A percentile compares a stretch with the other conserved stretches of the same genome.
phyloP scores from a whole-genome alignment of 495 filamentous ascomycete species.

The Cryomyces antarcticus region DNA sequence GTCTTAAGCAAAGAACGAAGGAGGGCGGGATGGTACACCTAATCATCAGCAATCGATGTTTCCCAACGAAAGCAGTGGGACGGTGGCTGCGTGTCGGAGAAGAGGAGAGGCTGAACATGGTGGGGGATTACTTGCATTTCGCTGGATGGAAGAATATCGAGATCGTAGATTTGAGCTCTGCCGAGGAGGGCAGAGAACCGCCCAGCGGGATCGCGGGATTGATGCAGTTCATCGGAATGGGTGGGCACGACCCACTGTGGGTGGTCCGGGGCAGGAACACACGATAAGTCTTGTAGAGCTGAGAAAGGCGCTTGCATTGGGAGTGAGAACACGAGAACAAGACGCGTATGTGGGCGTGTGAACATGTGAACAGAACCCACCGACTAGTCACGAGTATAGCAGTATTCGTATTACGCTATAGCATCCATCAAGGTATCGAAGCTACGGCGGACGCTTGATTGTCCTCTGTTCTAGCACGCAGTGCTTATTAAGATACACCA shows the following conservation, averaged over 20 bases:
- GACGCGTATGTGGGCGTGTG: no score
- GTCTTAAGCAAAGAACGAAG: constrained; percentile 12
- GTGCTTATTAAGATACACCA: constrained; percentile 34
- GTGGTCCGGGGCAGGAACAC: constrained; percentile 7
- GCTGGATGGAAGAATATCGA: constrained; percentile 25
- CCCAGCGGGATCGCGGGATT: background rate
- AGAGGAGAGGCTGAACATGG: constrained; percentile 19
- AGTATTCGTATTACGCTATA: no score
- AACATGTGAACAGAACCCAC: no score
- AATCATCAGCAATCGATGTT: constrained; percentile 27
- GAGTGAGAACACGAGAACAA: no score
- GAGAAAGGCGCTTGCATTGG: no score
- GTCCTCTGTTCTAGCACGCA: no score
- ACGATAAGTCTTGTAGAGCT: no score
- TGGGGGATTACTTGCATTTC: constrained; percentile 26
- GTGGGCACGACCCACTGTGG: constrained; percentile 9
- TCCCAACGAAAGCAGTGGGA: constrained; percentile 20
- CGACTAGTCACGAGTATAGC: no score
- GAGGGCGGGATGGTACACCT: constrained; percentile 22
- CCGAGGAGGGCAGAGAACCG: constrained; percentile 7
- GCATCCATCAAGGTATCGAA: no score
- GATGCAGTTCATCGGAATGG: constrained; percentile 7
- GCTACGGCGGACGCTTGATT: no score
- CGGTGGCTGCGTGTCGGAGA: constrained; percentile 9
- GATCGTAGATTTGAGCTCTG: constrained; percentile 23